Conservation (phyloP, 2,329 filamentous ascomycete genomes). For the Colletotrichum cereale region DNA sequence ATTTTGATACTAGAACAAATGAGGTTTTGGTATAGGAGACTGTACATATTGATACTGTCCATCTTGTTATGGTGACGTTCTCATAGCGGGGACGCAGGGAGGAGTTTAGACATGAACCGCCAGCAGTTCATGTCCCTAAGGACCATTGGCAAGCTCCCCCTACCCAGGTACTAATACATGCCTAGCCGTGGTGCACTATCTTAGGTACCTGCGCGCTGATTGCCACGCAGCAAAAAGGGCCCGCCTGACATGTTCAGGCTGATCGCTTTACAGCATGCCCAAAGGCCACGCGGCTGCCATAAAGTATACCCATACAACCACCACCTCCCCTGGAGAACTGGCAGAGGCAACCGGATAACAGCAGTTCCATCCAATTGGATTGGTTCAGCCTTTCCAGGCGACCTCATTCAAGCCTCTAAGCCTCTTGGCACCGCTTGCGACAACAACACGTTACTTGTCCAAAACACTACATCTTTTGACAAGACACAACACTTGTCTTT, state of each 20-base stretch:
- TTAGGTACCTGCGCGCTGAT: not conserved
- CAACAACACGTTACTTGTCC: conserved; percentile 26
- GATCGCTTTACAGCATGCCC: conserved; percentile 21
- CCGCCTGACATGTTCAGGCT: conserved; percentile 5
- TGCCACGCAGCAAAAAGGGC: not conserved
- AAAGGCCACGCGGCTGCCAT: conserved; percentile 39
- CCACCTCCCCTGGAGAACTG: conserved; percentile 9
- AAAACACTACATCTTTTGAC: conserved; percentile 19
- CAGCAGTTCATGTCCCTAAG: not conserved
- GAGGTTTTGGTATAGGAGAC: too few relatives aligned
- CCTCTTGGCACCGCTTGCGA: conserved; percentile 30
- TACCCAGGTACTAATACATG: not conserved
- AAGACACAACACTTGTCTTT: conserved; percentile 2
- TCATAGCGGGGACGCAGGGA: not conserved
- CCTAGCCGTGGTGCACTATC: too few relatives aligned
- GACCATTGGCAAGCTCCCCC: not conserved
- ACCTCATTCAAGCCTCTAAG: conserved; percentile 13
- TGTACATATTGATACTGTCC: too few relatives aligned
- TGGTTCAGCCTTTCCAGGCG: conserved; percentile 22
- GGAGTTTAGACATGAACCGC: not conserved
- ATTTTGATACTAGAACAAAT: too few relatives aligned
- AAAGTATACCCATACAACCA: conserved; percentile 19
- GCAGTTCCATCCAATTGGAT: conserved; percentile 25
- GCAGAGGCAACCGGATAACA: conserved; percentile 15
- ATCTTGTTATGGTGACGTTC: too few relatives aligned